These are phyloP conservation scores for Aspergillus bertholletiae DNA, from an alignment of 495 filamentous ascomycete species.

Conservation along the genomic window DNA sequence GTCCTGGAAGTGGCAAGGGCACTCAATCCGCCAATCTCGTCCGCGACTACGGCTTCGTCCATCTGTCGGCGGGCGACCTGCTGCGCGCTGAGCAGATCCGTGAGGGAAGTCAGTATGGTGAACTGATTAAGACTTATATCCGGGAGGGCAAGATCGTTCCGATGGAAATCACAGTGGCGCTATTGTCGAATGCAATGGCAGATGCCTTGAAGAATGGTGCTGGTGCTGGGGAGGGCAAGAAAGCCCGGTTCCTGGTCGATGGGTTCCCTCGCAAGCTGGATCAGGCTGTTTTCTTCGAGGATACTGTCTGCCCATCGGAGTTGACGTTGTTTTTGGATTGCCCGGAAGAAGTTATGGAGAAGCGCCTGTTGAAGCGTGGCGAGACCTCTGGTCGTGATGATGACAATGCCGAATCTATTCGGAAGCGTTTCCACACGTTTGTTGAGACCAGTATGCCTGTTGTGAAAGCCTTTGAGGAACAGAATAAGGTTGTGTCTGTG, in stretches of 20 bases:
- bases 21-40: constrained; percentile 87
- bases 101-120: constrained; percentile 77
- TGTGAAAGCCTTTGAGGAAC: constrained; percentile 73
- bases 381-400: constrained; percentile 88
- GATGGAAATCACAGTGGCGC: constrained; percentile 94
- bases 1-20: constrained; percentile 55
- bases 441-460: constrained; percentile 96
- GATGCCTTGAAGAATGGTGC: constrained; percentile 43
- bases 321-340: constrained; percentile 92
- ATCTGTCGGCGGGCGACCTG: constrained; percentile 90
- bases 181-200: constrained; percentile 90
- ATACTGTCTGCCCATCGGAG: constrained; percentile 73
- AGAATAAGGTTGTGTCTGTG: constrained; percentile 76
- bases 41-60: constrained; percentile 83
- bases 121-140: constrained; percentile 87
- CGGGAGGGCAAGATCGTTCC: constrained; percentile 91
- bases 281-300: constrained; percentile 91
- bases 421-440: constrained; percentile 91
- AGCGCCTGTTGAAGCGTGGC: constrained; percentile 77
- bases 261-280: constrained; percentile 96
- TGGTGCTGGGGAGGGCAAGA: constrained; percentile 18
- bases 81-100: constrained; percentile 91
- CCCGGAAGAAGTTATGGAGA: constrained; percentile 82
- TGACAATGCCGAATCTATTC: constrained; percentile 92
- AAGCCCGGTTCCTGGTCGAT: constrained; percentile 78